Evolutionary conservation across 2,329 filamentous ascomycete genomes (phyloP).

Genomic region (Lasiodiplodia hormozganensis): DNA sequence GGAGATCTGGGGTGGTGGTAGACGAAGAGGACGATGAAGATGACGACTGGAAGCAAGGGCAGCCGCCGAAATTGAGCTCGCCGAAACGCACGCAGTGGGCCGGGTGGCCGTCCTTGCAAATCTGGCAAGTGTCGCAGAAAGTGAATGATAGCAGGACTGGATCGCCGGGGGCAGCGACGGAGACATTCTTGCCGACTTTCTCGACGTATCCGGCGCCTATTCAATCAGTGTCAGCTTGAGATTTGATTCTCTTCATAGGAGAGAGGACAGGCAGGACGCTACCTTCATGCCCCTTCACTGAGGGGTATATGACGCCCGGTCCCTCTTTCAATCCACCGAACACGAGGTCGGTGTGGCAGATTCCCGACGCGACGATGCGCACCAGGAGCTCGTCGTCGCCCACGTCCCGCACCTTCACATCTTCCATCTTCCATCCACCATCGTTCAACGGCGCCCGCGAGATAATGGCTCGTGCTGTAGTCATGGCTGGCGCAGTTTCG

Average conservation of each 20-base stretch:
- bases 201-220: slow-evolving; percentile 55
- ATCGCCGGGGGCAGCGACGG: slow-evolving; percentile 52
- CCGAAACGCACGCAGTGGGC: slow-evolving; percentile 59
- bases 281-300: slow-evolving; percentile 63
- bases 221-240: neutral
- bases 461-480: slow-evolving; percentile 46
- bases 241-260: neutral
- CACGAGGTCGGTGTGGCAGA: slow-evolving; percentile 63
- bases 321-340: slow-evolving; percentile 49
- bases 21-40: neutral
- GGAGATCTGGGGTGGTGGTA: slow-evolving; percentile 34
- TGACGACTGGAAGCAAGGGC: slow-evolving; percentile 37
- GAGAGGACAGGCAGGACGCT: neutral
- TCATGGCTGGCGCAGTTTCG: neutral
- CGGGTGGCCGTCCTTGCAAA: slow-evolving; percentile 54
- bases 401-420: slow-evolving; percentile 45
- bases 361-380: slow-evolving; percentile 60
- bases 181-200: slow-evolving; percentile 51
- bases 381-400: slow-evolving; percentile 59
- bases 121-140: slow-evolving; percentile 56
- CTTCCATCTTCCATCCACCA: slow-evolving; percentile 49
- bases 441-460: slow-evolving; percentile 45
- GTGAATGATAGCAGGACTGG: slow-evolving; percentile 57
- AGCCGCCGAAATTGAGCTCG: slow-evolving; percentile 52
- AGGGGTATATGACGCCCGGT: slow-evolving; percentile 50